Evolutionary conservation across 2,329 filamentous ascomycete species (phyloP).

Genomic region (Hansfordia pulvinata): DNA sequence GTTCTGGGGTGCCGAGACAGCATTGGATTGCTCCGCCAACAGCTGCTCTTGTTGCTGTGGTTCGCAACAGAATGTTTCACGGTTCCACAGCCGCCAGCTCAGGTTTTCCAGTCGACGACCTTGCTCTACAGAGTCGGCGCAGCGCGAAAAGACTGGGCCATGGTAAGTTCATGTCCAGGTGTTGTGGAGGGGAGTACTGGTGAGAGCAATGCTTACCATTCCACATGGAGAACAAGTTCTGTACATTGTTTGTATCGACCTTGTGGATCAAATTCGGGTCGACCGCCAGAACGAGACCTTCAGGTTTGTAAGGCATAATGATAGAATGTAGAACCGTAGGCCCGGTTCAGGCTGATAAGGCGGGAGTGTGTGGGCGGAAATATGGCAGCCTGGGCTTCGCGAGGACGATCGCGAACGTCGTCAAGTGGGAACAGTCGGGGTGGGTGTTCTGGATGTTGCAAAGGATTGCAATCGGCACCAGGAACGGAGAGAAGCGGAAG

Average conservation of each 20-base stretch:
- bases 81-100: constrained; percentile 89
- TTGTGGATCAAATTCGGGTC: constrained; percentile 87
- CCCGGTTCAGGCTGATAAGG: no score
- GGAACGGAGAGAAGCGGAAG: no score
- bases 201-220: constrained; percentile 52
- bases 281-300: constrained; percentile 78
- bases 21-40: constrained; percentile 17
- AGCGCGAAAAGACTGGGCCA: constrained; percentile 73
- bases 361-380: background rate
- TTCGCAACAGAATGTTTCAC: constrained; percentile 82
- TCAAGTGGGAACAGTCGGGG: no score
- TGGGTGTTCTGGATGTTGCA: no score
- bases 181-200: constrained; percentile 2
- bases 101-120: constrained; percentile 88
- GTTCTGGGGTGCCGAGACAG: constrained; percentile 32
- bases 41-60: constrained; percentile 38
- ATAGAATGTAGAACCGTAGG: no score
- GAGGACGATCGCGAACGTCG: no score
- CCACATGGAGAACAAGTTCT: constrained; percentile 95
- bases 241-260: constrained; percentile 83
- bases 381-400: constrained; percentile 1
- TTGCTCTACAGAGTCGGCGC: constrained; percentile 86
- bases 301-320: constrained; percentile 71
- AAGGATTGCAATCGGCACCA: no score
- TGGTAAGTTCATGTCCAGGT: constrained; percentile 16